Conservation (phyloP, 192 early-diverging fungal genomes). For the Backusella westeae region DNA sequence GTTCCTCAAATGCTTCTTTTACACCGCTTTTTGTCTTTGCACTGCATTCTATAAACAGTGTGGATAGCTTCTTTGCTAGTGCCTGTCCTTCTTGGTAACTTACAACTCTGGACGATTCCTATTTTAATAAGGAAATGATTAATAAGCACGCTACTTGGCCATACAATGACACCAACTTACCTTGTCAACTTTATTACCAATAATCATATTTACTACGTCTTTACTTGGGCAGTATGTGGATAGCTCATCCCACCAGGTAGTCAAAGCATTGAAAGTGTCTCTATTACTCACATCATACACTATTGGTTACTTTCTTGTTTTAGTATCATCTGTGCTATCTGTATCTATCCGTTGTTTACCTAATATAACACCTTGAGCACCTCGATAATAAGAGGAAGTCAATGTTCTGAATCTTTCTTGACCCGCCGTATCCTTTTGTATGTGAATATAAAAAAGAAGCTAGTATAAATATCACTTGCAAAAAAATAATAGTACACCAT, state of each 20-base stretch:
- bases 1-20: slow-evolving; percentile 90
- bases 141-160: slow-evolving; percentile 28
- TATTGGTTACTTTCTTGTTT: slow-evolving; percentile 22
- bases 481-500: no score
- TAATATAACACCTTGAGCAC: slow-evolving; percentile 96
- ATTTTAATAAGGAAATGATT: not conserved
- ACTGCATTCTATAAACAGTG: slow-evolving; percentile 94
- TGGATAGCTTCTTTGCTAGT: slow-evolving; percentile 86
- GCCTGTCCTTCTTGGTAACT: slow-evolving; percentile 84
- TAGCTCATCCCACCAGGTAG: slow-evolving; percentile 91
- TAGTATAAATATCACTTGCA: not conserved
- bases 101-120: slow-evolving; percentile 72
- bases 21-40: slow-evolving; percentile 96
- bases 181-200: slow-evolving; percentile 98
- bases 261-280: slow-evolving; percentile 87
- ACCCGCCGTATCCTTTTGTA: slow-evolving; percentile 94
- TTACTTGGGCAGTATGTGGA: slow-evolving; percentile 83
- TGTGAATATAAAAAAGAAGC: not conserved
- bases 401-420: slow-evolving; percentile 99
- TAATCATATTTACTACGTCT: slow-evolving; percentile 95
- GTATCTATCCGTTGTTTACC: slow-evolving; percentile 50
- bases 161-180: slow-evolving; percentile 43
- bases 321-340: not conserved
- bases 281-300: slow-evolving; percentile 97
- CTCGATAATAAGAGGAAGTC: slow-evolving; percentile 95